Evolutionary conservation across 129 eudicot genomes (phyloP).

Genomic region (Lonicera japonica): DNA sequence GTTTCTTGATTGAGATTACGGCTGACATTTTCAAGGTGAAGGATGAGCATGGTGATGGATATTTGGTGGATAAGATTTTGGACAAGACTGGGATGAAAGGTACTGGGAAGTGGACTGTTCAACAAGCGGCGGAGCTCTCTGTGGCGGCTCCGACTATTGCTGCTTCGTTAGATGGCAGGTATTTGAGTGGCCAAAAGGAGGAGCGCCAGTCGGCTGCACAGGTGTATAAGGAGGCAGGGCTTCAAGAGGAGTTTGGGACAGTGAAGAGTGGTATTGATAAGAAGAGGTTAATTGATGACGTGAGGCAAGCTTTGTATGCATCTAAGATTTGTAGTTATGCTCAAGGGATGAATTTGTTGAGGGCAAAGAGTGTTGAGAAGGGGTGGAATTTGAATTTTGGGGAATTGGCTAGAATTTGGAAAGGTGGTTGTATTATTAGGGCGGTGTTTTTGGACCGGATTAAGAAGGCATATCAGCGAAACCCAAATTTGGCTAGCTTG

Average conservation of each 20-base stretch:
- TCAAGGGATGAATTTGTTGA: conserved; percentile 87
- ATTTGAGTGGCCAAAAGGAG: conserved; percentile 76
- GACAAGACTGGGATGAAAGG: conserved; percentile 99
- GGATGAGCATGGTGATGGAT: conserved; percentile 62
- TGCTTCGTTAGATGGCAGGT: conserved; percentile 76
- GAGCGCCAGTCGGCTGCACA: conserved; percentile 63
- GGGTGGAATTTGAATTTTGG: conserved; percentile 91
- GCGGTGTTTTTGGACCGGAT: conserved; percentile 87
- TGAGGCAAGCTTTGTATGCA: conserved; percentile 86
- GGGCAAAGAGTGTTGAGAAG: conserved; percentile 71
- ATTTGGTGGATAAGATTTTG: conserved; percentile 77
- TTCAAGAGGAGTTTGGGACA: conserved; percentile 49
- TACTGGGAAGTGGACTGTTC: conserved; percentile 97
- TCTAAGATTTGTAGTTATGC: conserved; percentile 93
- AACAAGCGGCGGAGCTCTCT: conserved; percentile 91
- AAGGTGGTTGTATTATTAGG: conserved; percentile 86
- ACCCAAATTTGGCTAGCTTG: conserved; percentile 72
- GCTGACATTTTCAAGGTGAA: conserved; percentile 75
- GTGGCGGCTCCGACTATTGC: conserved; percentile 88
- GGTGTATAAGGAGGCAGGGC: conserved; percentile 44
- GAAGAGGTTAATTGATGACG: conserved; percentile 82
- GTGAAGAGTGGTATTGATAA: conserved; percentile 56
- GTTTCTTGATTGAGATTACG: conserved; percentile 80
- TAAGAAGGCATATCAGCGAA: conserved; percentile 81
- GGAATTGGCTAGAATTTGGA: conserved; percentile 92